A percentile compares a stretch with the other conserved stretches of the same genome.
Conservation (phyloP, 106 monocot species). For the Platanthera guangdongensis region DNA sequence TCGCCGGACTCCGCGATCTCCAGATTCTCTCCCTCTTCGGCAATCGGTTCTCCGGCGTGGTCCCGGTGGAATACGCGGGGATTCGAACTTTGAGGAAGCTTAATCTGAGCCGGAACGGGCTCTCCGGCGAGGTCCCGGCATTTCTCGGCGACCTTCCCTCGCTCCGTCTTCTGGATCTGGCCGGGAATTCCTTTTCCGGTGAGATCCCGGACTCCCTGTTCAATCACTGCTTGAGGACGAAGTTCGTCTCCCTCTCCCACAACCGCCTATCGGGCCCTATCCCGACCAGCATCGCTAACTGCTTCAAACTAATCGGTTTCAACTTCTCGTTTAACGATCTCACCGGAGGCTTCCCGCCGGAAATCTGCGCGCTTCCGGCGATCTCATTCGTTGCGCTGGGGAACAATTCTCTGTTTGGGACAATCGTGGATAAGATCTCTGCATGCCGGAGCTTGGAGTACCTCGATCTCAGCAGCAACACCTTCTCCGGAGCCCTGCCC, state of each 20-base stretch:
- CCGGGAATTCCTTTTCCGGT: slow-evolving; percentile 71
- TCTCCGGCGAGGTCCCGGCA: slow-evolving; percentile 60
- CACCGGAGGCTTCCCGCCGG: slow-evolving; percentile 52
- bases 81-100: slow-evolving; percentile 59
- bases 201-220: slow-evolving; percentile 53
- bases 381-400: slow-evolving; percentile 55
- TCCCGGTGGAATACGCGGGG: slow-evolving; percentile 38
- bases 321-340: slow-evolving; percentile 84
- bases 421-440: slow-evolving; percentile 37
- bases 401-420: slow-evolving; percentile 63
- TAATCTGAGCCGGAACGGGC: slow-evolving; percentile 63
- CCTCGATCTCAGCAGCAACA: slow-evolving; percentile 69
- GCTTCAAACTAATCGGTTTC: slow-evolving; percentile 56
- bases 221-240: slow-evolving; percentile 42
- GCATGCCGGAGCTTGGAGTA: slow-evolving; percentile 52
- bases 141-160: slow-evolving; percentile 51
- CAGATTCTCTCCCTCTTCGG: slow-evolving; percentile 63
- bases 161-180: slow-evolving; percentile 90
- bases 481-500: slow-evolving; percentile 54
- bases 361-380: slow-evolving; percentile 56
- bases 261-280: slow-evolving; percentile 61
- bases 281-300: slow-evolving; percentile 38
- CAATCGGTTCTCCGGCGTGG: slow-evolving; percentile 48
- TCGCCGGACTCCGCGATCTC: slow-evolving; percentile 47
- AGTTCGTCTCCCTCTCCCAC: slow-evolving; percentile 72